Conservation (phyloP, 805 yeast genomes). For the Hanseniaspora hatyaiensis region DNA sequence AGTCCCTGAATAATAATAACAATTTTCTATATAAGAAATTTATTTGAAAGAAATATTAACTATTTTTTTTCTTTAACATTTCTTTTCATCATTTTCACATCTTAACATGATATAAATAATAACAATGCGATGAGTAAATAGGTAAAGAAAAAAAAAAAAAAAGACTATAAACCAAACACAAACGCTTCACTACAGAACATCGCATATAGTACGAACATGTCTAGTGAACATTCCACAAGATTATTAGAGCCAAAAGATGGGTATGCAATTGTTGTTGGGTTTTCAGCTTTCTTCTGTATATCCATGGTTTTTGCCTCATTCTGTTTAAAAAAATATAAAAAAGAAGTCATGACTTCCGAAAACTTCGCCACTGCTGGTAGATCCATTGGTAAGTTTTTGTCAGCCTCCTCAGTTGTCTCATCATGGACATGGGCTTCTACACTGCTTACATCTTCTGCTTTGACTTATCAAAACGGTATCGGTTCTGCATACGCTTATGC, state of each 20-base stretch:
- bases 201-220: not conserved
- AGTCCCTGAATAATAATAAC: too few species aligned
- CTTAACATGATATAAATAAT: too few species aligned
- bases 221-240: constrained; percentile 12
- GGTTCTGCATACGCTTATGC: constrained; percentile 77
- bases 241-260: constrained; percentile 33
- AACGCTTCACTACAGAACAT: not conserved
- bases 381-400: constrained; percentile 70
- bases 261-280: constrained; percentile 75
- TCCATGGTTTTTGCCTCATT: constrained; percentile 72
- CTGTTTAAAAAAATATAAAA: constrained; percentile 63
- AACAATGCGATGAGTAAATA: not conserved
- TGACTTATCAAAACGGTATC: constrained; percentile 67
- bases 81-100: too few species aligned
- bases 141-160: not conserved
- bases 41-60: too few species aligned
- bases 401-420: constrained; percentile 82
- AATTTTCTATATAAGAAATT: too few species aligned
- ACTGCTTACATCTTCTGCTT: constrained; percentile 60
- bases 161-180: not conserved
- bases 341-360: constrained; percentile 81
- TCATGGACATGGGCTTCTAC: constrained; percentile 95
- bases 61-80: too few species aligned
- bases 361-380: constrained; percentile 91
- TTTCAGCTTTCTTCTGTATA: constrained; percentile 66